Base-by-base conservation (phyloP, 192 early-diverging fungal genomes). In the Funneliformis mosseae region DNA sequence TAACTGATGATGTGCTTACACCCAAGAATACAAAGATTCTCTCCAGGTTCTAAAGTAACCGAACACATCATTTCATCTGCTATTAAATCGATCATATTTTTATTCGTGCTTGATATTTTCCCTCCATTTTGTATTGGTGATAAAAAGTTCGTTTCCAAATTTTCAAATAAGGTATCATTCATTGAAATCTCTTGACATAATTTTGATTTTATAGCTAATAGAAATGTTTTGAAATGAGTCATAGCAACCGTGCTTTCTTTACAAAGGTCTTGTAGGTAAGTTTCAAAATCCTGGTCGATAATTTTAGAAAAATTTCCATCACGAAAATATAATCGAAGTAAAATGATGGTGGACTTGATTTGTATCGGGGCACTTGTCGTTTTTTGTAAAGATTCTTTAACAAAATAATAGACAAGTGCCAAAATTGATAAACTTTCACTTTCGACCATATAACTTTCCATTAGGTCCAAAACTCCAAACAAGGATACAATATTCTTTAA, bases 21-120 rank as follows among this genome's bases (percentile, higher is more conserved):
- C 5, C 63, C 63, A 27, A 64, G 27, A 64, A 64, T 27, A 64
- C 63, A 64, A 23, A 64, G 27, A 64, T 18, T 28, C 4, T 64
- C 63, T 64, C 23, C 23, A 0, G 63, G 63, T 64, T 64, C 63
- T 23, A 64, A 0, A 28, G 63, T 27, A 23, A 64, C 63, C 0
- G 63, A 64, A 28, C 63, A 64, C 23, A 23, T 64, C n/a, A 64
- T 64, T 64, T 64, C 63, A 28, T 64, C 63, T 27, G 63, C 63
- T 27, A 64, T 64, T 4, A 64, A 28, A 7, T 64, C 10, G 11
- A 64, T 27, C 8, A 64, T 12, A 28, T 28, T 64, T 64, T 64
- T 64, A 64, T 27, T 21, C 21, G 2, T 11, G 14, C 8, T 27
- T 28, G 23, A 64, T 61, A 16, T 16, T 61, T 23, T 16, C n/a